Evolutionary conservation across 768 basidiomycete species (phyloP).

Genomic region (Suillus clintonianus): DNA sequence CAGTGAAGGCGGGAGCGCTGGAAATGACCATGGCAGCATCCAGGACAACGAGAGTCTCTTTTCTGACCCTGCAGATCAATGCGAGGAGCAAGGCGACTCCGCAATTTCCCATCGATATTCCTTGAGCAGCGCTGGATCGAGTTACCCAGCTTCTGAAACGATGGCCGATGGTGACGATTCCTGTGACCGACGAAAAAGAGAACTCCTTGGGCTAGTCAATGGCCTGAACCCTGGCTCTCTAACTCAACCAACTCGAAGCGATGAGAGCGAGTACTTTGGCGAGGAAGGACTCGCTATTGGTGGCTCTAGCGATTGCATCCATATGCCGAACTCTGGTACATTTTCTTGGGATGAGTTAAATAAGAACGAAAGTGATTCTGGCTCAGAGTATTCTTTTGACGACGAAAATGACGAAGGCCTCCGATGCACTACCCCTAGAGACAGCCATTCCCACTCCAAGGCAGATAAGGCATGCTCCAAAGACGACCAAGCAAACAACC

Average conservation of each 20-base stretch:
- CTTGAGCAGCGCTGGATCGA: background rate
- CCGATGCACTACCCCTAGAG: constrained; percentile 2
- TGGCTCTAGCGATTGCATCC: constrained; percentile 24
- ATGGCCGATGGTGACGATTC: constrained; percentile 18
- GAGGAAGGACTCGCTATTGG: constrained; percentile 41
- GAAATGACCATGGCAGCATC: background rate
- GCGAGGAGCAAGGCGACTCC: background rate
- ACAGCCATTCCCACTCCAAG: constrained; percentile 7
- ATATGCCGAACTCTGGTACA: background rate
- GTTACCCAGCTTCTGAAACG: constrained; percentile 1
- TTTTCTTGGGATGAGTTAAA: background rate
- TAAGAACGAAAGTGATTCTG: constrained; percentile 24
- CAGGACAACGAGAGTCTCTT: constrained; percentile 1
- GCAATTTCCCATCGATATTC: constrained; percentile 1
- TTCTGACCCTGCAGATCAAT: constrained; percentile 13
- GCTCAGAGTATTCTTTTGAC: constrained; percentile 31
- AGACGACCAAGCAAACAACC: background rate
- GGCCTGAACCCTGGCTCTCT: constrained; percentile 23
- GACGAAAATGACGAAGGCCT: constrained; percentile 18
- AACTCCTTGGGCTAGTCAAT: constrained; percentile 39
- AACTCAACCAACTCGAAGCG: constrained; percentile 11
- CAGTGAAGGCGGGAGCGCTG: background rate
- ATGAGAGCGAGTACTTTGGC: constrained; percentile 36
- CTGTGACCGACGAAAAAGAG: constrained; percentile 33
- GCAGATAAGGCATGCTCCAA: background rate